These are phyloP conservation scores for Exsudoporus frostii DNA, from an alignment of 768 basidiomycete genomes.

Conservation along the genomic window DNA sequence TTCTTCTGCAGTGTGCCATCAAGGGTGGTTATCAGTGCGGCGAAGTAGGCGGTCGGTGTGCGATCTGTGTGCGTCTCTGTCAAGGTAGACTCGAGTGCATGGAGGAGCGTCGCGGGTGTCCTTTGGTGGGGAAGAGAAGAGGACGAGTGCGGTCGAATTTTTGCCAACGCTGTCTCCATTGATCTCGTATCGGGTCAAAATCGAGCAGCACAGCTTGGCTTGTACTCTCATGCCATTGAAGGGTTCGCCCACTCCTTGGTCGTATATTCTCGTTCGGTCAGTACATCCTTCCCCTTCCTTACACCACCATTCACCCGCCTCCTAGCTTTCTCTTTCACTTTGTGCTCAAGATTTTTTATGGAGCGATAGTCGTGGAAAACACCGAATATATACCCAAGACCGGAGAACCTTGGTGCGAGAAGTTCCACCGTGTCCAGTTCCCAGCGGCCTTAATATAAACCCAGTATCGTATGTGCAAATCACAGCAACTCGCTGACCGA, in stretches of 20 bases:
- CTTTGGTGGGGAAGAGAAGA: constrained; percentile 87
- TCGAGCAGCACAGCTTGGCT: not conserved
- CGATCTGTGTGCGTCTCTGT: constrained; percentile 63
- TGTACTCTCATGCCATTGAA: constrained; percentile 25
- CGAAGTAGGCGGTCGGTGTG: constrained; percentile 90
- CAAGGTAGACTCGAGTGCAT: constrained; percentile 80
- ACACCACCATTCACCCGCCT: not conserved
- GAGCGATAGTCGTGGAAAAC: constrained; percentile 83
- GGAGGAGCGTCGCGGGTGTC: constrained; percentile 79
- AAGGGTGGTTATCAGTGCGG: constrained; percentile 82
- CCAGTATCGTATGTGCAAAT: constrained; percentile 80
- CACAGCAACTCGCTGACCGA: constrained; percentile 86
- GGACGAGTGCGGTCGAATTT: constrained; percentile 82
- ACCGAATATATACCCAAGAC: constrained; percentile 63
- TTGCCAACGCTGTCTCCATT: constrained; percentile 70
- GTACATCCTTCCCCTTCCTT: constrained; percentile 1
- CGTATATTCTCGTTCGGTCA: constrained; percentile 67
- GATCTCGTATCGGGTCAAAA: not conserved
- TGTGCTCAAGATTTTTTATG: constrained; percentile 89
- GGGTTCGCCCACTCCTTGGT: constrained; percentile 52
- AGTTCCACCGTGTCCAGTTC: not conserved
- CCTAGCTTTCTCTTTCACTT: constrained; percentile 68
- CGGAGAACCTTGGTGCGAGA: constrained; percentile 68
- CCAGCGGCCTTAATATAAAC: not conserved
- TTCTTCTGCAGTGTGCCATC: constrained; percentile 71